Evolutionary conservation across 2,329 filamentous ascomycete genomes (phyloP), one percentile per base, ranked within the genome.

Genomic region (Ceratocystis variospora): DNA sequence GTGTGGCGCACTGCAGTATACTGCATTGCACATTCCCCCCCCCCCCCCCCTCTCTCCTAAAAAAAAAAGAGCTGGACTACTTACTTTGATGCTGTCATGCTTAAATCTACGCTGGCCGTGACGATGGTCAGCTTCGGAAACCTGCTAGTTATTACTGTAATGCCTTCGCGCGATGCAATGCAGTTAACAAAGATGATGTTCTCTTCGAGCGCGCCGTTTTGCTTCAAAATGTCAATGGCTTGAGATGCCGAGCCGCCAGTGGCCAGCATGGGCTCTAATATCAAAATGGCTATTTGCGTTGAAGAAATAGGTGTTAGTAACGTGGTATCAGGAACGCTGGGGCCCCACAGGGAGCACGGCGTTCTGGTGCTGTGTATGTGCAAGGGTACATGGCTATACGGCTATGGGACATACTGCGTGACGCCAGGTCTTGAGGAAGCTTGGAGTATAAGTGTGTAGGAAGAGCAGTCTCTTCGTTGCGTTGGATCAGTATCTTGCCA

Each of bases 401-500:
- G 31, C n/a, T 44, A 10, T 59, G 6, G 4, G 37, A 66, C 68
- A 25, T 57, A 68, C 68, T 68, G 37, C 45, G 61, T 37, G 64
- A 53, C 22, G 65, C 63, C 12, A 74, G 71, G 19, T 69, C 66
- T 41, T 61, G 50, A 5, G 73, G 73, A 19, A 74, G 67, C 57
- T 74, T 74, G 19, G 70, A 72, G 63, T 74, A 74, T 4, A 73
- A 68, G n/a, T 73, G 70, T 10, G 61, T 66, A 2, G 73, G 72
- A 5, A 71, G 67, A 37, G 70, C 70, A 0, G 72, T 74, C 41
- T 70, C 68, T 64, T 74, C 73, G 68, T 75, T 70, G 59, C 73
- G 69, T 57, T 74, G 73, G 48, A 74, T 75, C 17, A 75, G 68
- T 31, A 74, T 71, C 65, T 73, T 73, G 8, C 73, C 74, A 67